Evolutionary conservation across 495 filamentous ascomycete species (phyloP), one percentile per base, ranked within the genome.

Genomic region (Aspergillus homomorphus): DNA sequence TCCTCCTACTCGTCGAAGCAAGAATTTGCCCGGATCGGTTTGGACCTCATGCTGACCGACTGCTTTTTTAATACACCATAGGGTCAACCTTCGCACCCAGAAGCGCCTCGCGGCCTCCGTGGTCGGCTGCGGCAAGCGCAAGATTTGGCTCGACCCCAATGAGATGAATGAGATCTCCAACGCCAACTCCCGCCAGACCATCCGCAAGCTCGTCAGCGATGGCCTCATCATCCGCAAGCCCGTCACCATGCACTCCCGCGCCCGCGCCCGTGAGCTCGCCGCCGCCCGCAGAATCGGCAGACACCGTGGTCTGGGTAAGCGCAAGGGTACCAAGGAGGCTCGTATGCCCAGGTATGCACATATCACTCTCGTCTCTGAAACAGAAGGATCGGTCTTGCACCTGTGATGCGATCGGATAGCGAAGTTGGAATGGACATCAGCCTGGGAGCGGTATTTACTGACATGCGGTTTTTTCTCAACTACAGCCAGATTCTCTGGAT

Each of bases 61-160:
- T 57, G 61, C 65, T 70, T 68, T 69, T 70, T 62, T 60, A 54
- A 49, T 54, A 58, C 26, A 51, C 45, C 45, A 68, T 75, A 98
- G 94, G 95, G 92, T 97, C 86, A 98, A 98, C 77, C 91, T 98
- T 76, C 87, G 88, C 77, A 98, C 94, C 72, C 94, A 99, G 86
- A 99, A 99, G 88, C 93, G 95, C 81, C 93, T 98, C 71, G 95
- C 94, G 74, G 91, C 94, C 73, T 90, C 92, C 78, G 94, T 98
- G 73, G 88, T 93, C 76, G 92, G 91, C 83, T 94, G 90, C 84
- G 94, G 94, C 78, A 89, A 98, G 88, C 89, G 92, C 85, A 98
- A 98, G 89, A 94, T 99, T 83, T 99, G 94, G 94, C 92, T 99
- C 76, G 94, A 99, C 83, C 94, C 94, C 78, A 98, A 95, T 80